Percentiles rank a stretch among this genome's conserved stretches.
phyloP scores from a whole-genome alignment of 371 early-diverging fungal genomes.

The Mortierella sp. region DNA sequence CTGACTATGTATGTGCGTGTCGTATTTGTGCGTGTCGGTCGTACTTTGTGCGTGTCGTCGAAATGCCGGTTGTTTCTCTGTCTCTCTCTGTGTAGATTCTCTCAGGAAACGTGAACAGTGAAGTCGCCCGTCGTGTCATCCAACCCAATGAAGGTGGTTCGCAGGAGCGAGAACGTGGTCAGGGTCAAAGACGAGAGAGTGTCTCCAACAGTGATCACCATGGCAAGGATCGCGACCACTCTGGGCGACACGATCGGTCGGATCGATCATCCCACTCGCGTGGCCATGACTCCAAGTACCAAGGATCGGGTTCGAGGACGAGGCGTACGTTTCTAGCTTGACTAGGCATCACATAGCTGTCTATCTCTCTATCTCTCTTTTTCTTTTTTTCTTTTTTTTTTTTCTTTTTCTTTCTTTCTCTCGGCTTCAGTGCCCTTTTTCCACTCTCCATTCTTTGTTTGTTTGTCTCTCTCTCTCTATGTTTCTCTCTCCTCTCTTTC shows the following conservation, averaged over 20 bases:
- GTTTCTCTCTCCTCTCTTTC: neutral
- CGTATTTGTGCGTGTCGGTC: too few relatives aligned
- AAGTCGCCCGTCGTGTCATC: conserved; percentile 2
- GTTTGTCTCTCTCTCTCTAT: neutral
- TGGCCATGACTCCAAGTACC: conserved; percentile 1
- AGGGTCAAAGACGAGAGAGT: conserved; percentile 3
- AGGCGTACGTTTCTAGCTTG: neutral
- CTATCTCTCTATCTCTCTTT: neutral
- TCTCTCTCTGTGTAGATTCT: conserved; percentile 1
- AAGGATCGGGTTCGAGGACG: conserved; percentile 1
- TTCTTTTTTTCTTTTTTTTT: neutral
- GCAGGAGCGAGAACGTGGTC: neutral
- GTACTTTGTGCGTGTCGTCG: too few relatives aligned
- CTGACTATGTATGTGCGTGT: too few relatives aligned
- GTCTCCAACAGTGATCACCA: neutral
- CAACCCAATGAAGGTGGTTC: neutral
- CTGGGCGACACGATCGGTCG: conserved; percentile 1
- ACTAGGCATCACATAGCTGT: too few relatives aligned
- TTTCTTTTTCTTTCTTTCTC: conserved; percentile 1
- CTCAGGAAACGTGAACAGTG: conserved; percentile 5
- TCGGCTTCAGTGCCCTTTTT: neutral
- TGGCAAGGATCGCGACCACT: conserved; percentile 3
- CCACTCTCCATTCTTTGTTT: neutral
- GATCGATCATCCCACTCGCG: neutral
- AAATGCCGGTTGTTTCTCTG: too few relatives aligned